phyloP scores from a whole-genome alignment of 768 basidiomycete species.

The Cyathus striatus region DNA sequence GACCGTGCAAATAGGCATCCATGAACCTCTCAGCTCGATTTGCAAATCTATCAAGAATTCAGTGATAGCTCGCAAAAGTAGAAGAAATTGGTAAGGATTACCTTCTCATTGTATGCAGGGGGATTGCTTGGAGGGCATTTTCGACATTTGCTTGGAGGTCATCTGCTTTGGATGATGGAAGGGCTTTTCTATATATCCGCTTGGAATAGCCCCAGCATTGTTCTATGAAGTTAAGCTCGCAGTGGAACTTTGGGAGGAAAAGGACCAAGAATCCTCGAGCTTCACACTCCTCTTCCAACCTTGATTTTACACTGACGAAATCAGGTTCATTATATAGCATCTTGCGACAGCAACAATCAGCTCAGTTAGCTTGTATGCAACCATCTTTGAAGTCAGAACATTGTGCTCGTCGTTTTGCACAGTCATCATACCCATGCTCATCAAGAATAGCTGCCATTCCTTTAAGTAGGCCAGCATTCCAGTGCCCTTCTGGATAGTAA shows the following conservation, averaged over 20 bases:
- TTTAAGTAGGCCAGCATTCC: constrained; percentile 24
- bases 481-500: constrained; percentile 23
- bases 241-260: constrained; percentile 1
- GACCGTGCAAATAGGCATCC: neutral
- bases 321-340: constrained; percentile 36
- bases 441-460: constrained; percentile 26
- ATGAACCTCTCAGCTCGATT: neutral
- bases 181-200: neutral
- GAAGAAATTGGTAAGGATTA: no score
- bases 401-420: constrained; percentile 15
- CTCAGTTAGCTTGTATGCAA: neutral
- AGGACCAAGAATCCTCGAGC: constrained; percentile 10
- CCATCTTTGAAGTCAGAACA: constrained; percentile 20
- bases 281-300: constrained; percentile 21
- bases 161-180: neutral
- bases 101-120: neutral
- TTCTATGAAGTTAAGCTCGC: constrained; percentile 2
- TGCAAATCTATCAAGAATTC: no score
- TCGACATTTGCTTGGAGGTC: neutral
- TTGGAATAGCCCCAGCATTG: constrained; percentile 1
- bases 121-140: neutral
- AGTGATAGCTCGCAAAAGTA: no score
- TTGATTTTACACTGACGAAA: constrained; percentile 25
- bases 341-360: constrained; percentile 25
- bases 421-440: constrained; percentile 17